Evolutionary conservation across 257 asterid species (phyloP).

Genomic region (Verbena officinalis): DNA sequence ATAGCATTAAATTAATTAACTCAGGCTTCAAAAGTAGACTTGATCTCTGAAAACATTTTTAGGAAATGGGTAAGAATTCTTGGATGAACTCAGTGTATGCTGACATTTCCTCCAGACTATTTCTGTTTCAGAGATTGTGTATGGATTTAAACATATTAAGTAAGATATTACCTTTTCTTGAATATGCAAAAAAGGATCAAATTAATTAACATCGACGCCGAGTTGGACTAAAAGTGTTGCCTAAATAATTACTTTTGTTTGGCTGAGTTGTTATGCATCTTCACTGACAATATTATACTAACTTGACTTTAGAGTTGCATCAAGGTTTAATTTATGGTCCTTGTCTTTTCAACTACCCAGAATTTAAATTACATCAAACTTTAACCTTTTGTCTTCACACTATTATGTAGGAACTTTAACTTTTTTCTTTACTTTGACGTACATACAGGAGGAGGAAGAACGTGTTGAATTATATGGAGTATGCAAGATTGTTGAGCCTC

Average conservation of each 20-base stretch:
- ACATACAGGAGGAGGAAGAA: constrained; percentile 10
- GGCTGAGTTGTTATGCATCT: neutral
- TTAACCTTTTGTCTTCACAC: neutral
- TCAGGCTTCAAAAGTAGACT: neutral
- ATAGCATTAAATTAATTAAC: no score
- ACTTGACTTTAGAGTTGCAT: neutral
- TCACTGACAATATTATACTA: neutral
- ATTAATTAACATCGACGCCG: no score
- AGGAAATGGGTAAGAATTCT: no score
- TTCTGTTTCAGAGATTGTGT: no score
- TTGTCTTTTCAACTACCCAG: neutral
- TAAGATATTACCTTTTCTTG: no score
- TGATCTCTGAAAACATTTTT: neutral
- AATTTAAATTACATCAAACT: neutral
- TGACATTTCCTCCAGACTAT: no score
- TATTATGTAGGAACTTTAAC: neutral
- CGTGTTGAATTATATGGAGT: neutral
- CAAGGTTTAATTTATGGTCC: neutral
- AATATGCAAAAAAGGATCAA: no score
- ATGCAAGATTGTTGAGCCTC: constrained; percentile 20
- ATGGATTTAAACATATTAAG: no score
- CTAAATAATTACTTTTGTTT: neutral
- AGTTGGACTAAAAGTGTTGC: neutral
- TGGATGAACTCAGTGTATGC: no score
- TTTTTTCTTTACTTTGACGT: no score